Base-by-base conservation (phyloP, 371 early-diverging fungal species). In the Umbelopsis sp. region DNA sequence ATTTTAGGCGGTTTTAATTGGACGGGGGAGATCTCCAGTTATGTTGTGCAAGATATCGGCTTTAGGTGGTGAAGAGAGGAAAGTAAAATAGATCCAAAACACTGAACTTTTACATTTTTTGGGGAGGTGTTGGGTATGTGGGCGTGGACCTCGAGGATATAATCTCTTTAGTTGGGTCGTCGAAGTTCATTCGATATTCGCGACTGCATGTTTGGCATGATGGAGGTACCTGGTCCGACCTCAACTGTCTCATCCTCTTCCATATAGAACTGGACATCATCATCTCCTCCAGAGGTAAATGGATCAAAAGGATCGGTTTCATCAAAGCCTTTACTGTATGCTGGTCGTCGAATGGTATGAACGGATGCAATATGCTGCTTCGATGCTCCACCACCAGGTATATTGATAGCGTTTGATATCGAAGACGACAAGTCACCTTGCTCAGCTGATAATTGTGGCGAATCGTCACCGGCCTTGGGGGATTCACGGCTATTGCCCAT, bases 261-360 rank as follows among this genome's bases (percentile, higher is more conserved):
- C 83, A 85, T 83, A 69, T 69, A 70, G 66, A 85, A 82, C 64
- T 82, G 83, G 7, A 80, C 76, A 32, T 82, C 85, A 46, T 82
- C 81, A 44, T 76, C 76, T 9, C 72, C 77, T 18, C 70, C 64
- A 2, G 75, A 74, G 11, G 57, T 35, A 64, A 77, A 79, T 7
- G 80, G 77, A 37, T 76, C 74, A 63, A 79, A 79, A 6, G 79
- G 76, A 44, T 79, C 77, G 4, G 72, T 66, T 1, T 73, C 67
- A 29, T 50, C 65, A 32, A 48, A 50, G 0, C 45, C 65, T 65
- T 50, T 45, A 20, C 48, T 50, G 45, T 65, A 65, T 25, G 50
- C 45, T 32, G 48, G 32, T 35, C 50, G 65, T 10, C 50, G 50
- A 41, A 6, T 45, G 0, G 25, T 45, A 41, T 50, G 50, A 16